These are phyloP conservation scores for Panicum hallii DNA, from an alignment of 202 grass and related monocot species.

Conservation along the genomic window DNA sequence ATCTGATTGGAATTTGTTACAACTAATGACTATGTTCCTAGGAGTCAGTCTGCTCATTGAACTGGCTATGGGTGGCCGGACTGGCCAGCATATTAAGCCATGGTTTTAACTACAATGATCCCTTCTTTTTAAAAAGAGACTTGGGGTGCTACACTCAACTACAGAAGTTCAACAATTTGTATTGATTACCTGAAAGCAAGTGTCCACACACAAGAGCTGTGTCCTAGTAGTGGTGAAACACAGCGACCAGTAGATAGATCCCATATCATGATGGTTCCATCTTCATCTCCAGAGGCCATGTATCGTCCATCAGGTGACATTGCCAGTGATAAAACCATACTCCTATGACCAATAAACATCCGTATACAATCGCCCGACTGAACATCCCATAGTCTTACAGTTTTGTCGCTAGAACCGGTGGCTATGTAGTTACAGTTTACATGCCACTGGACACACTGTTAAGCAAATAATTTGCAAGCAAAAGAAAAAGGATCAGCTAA, in stretches of 20 bases:
- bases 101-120: constrained; percentile 18
- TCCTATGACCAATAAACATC: constrained; percentile 97
- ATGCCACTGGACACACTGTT: constrained; percentile 98
- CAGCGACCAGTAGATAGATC: constrained; percentile 85
- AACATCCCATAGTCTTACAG: constrained; percentile 93
- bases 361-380: constrained; percentile 88
- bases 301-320: constrained; percentile 94
- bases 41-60: constrained; percentile 3
- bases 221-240: constrained; percentile 81
- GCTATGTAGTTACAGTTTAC: constrained; percentile 97
- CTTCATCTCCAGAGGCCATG: constrained; percentile 97
- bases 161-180: constrained; percentile 2
- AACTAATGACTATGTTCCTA: not conserved
- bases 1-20: constrained; percentile 1
- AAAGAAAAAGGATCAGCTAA: constrained; percentile 26
- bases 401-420: constrained; percentile 97
- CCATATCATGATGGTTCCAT: constrained; percentile 96
- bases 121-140: constrained; percentile 7
- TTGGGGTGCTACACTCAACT: not conserved
- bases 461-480: constrained; percentile 22
- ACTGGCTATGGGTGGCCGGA: constrained; percentile 6
- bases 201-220: constrained; percentile 90
- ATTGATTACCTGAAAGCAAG: constrained; percentile 86
- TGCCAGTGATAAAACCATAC: constrained; percentile 90
- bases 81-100: constrained; percentile 25